Evolutionary conservation across 805 yeast species (phyloP).

Genomic region (Saturnispora silvae): DNA sequence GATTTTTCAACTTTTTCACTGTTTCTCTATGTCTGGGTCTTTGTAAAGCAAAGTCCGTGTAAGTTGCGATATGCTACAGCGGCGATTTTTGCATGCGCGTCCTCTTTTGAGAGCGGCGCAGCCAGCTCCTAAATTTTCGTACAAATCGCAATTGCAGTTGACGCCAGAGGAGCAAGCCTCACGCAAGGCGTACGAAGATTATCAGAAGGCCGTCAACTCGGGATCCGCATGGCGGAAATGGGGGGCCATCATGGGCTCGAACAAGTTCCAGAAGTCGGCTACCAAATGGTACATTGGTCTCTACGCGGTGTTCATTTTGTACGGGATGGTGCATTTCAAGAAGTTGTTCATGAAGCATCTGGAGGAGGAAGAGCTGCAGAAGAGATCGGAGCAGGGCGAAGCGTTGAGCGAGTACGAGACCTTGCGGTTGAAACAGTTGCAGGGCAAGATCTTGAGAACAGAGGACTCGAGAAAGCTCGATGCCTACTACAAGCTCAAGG

Average conservation of each 20-base stretch:
- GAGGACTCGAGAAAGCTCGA: conserved; percentile 50
- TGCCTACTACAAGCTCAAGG: conserved; percentile 45
- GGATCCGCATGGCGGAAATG: conserved; percentile 31
- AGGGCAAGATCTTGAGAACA: conserved; percentile 48
- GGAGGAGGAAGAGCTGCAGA: conserved; percentile 33
- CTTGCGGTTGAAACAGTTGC: conserved; percentile 48
- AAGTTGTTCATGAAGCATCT: conserved; percentile 56
- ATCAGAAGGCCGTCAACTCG: conserved; percentile 26
- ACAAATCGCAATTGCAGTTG: conserved; percentile 20
- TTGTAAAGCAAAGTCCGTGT: no score
- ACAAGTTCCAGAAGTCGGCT: conserved; percentile 49
- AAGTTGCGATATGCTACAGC: no score
- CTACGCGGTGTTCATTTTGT: conserved; percentile 43
- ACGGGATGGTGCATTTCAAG: conserved; percentile 56
- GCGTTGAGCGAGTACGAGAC: conserved; percentile 51
- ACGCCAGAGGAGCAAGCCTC: conserved; percentile 22
- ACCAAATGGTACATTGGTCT: conserved; percentile 55
- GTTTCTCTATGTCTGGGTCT: no score
- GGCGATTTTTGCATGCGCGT: no score
- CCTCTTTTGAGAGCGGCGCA: neutral
- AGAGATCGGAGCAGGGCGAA: conserved; percentile 25
- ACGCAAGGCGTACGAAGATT: conserved; percentile 21
- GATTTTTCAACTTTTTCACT: no score
- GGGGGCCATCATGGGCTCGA: conserved; percentile 45
- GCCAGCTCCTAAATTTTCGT: conserved; percentile 20